Evolutionary conservation across 2,329 filamentous ascomycete genomes (phyloP).

Genomic region (Fusarium oligoseptatum): DNA sequence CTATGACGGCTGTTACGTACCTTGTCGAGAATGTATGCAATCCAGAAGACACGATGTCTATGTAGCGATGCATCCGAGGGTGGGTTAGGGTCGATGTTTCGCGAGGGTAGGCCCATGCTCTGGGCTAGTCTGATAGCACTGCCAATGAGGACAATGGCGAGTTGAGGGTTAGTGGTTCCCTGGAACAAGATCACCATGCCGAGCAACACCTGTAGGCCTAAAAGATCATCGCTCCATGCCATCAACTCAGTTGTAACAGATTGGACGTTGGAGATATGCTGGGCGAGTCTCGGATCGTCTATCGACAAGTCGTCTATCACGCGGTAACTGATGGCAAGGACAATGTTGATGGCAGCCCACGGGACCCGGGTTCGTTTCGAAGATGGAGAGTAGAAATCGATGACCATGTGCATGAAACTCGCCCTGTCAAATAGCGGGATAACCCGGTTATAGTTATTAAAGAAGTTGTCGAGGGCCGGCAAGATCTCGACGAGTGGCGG

Average conservation of each 20-base stretch:
- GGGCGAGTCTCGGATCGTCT: conserved; percentile 22
- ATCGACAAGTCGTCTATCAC: conserved; percentile 29
- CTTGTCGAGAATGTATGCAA: conserved; percentile 51
- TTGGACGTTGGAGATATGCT: conserved; percentile 50
- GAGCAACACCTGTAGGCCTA: conserved; percentile 51
- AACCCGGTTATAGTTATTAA: conserved; percentile 12
- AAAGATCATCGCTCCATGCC: conserved; percentile 46
- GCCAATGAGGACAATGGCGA: conserved; percentile 48
- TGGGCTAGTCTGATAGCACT: conserved; percentile 51
- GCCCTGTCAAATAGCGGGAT: conserved; percentile 50
- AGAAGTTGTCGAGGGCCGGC: conserved; percentile 9
- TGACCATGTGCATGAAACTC: conserved; percentile 48
- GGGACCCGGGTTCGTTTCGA: conserved; percentile 21
- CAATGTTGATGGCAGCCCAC: conserved; percentile 51
- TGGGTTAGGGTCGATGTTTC: neutral
- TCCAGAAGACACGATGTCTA: conserved; percentile 51
- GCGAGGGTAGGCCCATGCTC: conserved; percentile 48
- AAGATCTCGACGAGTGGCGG: conserved; percentile 3
- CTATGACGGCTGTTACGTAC: neutral
- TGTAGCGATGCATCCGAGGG: conserved; percentile 30
- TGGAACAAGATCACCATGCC: conserved; percentile 51
- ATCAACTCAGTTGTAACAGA: conserved; percentile 49
- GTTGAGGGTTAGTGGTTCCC: conserved; percentile 47
- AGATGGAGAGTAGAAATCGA: conserved; percentile 46
- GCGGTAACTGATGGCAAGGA: conserved; percentile 49